These are phyloP conservation scores for Candida hispaniensis DNA, from an alignment of 805 yeast species.

Conservation along the genomic window DNA sequence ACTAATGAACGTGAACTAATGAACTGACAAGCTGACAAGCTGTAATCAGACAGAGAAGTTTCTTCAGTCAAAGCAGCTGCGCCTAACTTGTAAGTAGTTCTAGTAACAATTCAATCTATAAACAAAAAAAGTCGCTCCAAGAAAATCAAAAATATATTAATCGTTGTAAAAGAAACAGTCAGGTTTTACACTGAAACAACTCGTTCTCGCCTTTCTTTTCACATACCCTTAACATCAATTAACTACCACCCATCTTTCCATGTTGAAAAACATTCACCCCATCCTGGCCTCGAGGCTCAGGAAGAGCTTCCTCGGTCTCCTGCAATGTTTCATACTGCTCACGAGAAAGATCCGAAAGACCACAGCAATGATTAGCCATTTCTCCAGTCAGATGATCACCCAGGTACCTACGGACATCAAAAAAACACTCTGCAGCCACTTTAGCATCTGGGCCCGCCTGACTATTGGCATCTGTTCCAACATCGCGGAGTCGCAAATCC, in stretches of 20 bases:
- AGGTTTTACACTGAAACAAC: constrained; percentile 1
- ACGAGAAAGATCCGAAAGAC: constrained; percentile 27
- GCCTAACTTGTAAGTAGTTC: too few relatives aligned
- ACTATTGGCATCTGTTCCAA: constrained; percentile 16
- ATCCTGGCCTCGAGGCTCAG: constrained; percentile 14
- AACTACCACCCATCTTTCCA: constrained; percentile 27
- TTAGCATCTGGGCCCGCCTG: constrained; percentile 38
- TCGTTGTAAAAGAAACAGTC: constrained; percentile 10
- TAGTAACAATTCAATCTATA: too few relatives aligned
- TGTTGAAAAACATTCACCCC: constrained; percentile 23
- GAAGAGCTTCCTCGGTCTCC: constrained; percentile 6
- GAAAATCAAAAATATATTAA: constrained; percentile 3
- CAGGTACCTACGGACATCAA: constrained; percentile 31
- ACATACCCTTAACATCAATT: constrained; percentile 1
- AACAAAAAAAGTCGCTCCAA: too few relatives aligned
- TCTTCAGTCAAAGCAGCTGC: too few relatives aligned
- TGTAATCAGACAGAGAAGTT: too few relatives aligned
- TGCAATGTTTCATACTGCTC: constrained; percentile 12
- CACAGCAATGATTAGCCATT: constrained; percentile 30
- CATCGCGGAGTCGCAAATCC: constrained; percentile 30
- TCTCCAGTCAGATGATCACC: constrained; percentile 27
- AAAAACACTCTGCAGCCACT: constrained; percentile 34
- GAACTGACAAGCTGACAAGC: too few relatives aligned
- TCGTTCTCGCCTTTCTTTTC: not conserved
- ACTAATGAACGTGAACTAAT: too few relatives aligned